Evolutionary conservation across 306 rosid genomes (phyloP).

Genomic region (Arachis hypogaea): DNA sequence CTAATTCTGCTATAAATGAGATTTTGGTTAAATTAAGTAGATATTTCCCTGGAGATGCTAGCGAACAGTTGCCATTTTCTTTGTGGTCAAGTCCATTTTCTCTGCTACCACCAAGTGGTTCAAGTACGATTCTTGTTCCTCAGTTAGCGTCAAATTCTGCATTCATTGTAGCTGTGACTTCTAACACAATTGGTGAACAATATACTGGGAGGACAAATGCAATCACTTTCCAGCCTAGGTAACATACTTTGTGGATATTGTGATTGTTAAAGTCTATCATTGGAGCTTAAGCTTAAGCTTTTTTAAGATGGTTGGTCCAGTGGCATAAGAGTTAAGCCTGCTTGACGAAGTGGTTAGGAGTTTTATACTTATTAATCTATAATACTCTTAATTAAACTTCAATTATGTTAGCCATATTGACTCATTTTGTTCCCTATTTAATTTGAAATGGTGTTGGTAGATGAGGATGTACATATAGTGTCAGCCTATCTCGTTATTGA

Average conservation of each 20-base stretch:
- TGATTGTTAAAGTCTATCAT: conserved; percentile 23
- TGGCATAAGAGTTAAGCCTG: conserved; percentile 21
- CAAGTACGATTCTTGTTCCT: conserved; percentile 81
- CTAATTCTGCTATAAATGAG: conserved; percentile 61
- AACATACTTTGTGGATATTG: conserved; percentile 26
- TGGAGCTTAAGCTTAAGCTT: conserved; percentile 9
- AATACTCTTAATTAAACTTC: not conserved
- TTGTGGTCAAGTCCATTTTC: conserved; percentile 81
- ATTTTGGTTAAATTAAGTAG: conserved; percentile 70
- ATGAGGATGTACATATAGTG: conserved; percentile 14
- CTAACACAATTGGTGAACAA: conserved; percentile 70
- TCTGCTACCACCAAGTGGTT: conserved; percentile 87
- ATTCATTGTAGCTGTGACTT: conserved; percentile 69
- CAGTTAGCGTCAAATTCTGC: conserved; percentile 72
- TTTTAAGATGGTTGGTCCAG: conserved; percentile 2
- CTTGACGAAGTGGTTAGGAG: conserved; percentile 12
- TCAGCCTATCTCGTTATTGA: conserved; percentile 23
- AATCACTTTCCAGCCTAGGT: conserved; percentile 95
- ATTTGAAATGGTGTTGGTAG: not conserved
- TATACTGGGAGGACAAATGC: conserved; percentile 78
- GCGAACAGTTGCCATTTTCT: conserved; percentile 48
- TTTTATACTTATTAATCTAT: conserved; percentile 12
- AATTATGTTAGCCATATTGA: not conserved
- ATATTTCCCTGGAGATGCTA: conserved; percentile 47
- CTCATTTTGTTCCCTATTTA: conserved; percentile 13